phyloP scores from a whole-genome alignment of 2,329 filamentous ascomycete genomes.

The Xylariaceae sp. region DNA sequence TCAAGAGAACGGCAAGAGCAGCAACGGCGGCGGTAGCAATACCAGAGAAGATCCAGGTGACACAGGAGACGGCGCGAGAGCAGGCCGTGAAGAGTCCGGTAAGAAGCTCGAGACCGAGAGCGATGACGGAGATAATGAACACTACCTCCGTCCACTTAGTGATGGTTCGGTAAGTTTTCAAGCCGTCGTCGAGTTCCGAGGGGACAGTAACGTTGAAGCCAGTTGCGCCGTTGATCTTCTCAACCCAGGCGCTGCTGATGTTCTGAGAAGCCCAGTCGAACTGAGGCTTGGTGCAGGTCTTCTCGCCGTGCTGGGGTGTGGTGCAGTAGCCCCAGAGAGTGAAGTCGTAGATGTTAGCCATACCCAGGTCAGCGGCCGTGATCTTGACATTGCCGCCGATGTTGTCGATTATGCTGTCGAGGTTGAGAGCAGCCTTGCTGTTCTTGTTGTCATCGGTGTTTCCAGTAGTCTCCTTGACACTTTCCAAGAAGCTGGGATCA shows the following conservation, averaged over 20 bases:
- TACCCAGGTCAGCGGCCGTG: constrained; percentile 52
- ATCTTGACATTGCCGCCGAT: constrained; percentile 40
- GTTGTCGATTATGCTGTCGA: neutral
- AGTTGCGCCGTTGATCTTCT: constrained; percentile 37
- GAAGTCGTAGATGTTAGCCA: constrained; percentile 75
- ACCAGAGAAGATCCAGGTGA: constrained; percentile 71
- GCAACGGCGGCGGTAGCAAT: constrained; percentile 52
- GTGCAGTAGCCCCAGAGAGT: constrained; percentile 85
- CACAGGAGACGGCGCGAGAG: constrained; percentile 73
- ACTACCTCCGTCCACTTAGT: constrained; percentile 78
- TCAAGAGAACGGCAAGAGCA: constrained; percentile 66
- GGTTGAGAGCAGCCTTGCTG: too few relatives aligned
- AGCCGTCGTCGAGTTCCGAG: constrained; percentile 56
- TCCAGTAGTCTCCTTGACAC: neutral
- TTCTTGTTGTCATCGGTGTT: constrained; percentile 1
- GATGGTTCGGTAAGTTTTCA: constrained; percentile 69
- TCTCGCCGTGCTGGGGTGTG: constrained; percentile 49
- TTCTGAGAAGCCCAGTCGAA: constrained; percentile 73
- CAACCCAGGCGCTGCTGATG: constrained; percentile 47
- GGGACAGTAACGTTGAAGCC: constrained; percentile 61
- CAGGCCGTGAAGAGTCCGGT: constrained; percentile 79
- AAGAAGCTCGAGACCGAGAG: constrained; percentile 66
- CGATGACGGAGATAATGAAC: constrained; percentile 67
- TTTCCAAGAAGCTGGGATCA: constrained; percentile 14
- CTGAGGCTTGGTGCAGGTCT: constrained; percentile 64